Evolutionary conservation across 164 flowering plant species (phyloP).

Genomic region (Magnolia officinalis): DNA sequence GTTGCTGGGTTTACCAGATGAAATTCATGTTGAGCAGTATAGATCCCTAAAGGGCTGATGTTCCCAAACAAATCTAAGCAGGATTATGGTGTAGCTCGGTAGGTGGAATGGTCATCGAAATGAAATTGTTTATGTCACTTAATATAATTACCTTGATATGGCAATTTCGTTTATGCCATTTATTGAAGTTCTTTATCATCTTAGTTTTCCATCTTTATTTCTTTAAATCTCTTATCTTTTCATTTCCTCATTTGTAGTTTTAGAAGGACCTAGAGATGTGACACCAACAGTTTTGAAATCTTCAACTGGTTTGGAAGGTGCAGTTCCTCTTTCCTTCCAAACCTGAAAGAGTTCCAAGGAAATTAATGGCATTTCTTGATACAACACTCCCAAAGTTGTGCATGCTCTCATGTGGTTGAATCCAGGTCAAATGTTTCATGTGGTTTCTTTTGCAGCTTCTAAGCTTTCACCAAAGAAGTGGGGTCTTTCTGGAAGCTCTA

Average conservation of each 20-base stretch:
- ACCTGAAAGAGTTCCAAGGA: neutral
- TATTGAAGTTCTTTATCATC: too few relatives aligned
- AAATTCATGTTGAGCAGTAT: too few relatives aligned
- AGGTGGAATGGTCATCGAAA: too few relatives aligned
- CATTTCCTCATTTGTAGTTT: constrained; percentile 43
- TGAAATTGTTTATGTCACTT: too few relatives aligned
- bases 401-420: neutral
- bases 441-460: constrained; percentile 40
- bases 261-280: constrained; percentile 82
- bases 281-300: constrained; percentile 73
- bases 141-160: too few relatives aligned
- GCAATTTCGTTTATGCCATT: too few relatives aligned
- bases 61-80: too few relatives aligned
- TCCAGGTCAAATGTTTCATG: neutral
- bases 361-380: neutral
- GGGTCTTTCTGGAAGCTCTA: constrained; percentile 83
- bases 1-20: too few relatives aligned
- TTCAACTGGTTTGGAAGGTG: constrained; percentile 91
- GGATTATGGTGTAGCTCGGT: too few relatives aligned
- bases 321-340: neutral
- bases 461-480: constrained; percentile 94
- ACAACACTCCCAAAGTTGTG: neutral
- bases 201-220: neutral
- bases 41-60: too few relatives aligned
- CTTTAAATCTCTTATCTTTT: neutral